A percentile compares a stretch with the other conserved stretches of the same genome.
These are phyloP conservation scores for Hibiscus syriacus DNA, from an alignment of 345 rosid genomes.

Conservation along the genomic window DNA sequence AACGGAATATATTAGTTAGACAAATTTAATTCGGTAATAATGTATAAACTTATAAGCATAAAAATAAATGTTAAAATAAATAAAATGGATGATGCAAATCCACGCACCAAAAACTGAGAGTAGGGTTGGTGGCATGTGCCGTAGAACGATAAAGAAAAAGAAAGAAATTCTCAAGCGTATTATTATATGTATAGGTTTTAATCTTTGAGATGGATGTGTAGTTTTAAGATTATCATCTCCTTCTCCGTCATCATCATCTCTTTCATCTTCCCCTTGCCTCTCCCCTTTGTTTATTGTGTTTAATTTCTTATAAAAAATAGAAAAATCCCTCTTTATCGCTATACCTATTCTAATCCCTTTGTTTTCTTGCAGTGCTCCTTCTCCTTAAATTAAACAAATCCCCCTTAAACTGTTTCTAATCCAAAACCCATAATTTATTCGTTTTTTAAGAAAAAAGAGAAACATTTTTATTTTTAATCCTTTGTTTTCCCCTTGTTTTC, in stretches of 20 bases:
- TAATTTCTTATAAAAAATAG: neutral
- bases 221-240: neutral
- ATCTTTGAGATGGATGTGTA: conserved; percentile 17
- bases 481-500: too few species aligned
- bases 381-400: conserved; percentile 12
- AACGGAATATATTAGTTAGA: too few species aligned
- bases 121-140: neutral
- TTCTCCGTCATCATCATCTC: too few species aligned
- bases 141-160: neutral
- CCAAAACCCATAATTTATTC: conserved; percentile 8
- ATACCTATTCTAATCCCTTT: too few species aligned
- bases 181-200: conserved; percentile 10
- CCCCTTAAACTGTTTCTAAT: conserved; percentile 8
- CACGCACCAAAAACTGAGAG: neutral
- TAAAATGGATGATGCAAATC: neutral
- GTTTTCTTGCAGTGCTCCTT: too few species aligned
- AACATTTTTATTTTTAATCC: conserved; percentile 17
- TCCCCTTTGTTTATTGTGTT: neutral
- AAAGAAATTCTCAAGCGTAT: neutral
- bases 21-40: too few species aligned
- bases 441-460: neutral
- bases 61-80: too few species aligned
- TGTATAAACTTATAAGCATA: too few species aligned
- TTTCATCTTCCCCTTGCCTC: too few species aligned
- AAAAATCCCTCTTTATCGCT: too few species aligned